Conservation (phyloP, 495 filamentous ascomycete species). For the Cercophora scortea region DNA sequence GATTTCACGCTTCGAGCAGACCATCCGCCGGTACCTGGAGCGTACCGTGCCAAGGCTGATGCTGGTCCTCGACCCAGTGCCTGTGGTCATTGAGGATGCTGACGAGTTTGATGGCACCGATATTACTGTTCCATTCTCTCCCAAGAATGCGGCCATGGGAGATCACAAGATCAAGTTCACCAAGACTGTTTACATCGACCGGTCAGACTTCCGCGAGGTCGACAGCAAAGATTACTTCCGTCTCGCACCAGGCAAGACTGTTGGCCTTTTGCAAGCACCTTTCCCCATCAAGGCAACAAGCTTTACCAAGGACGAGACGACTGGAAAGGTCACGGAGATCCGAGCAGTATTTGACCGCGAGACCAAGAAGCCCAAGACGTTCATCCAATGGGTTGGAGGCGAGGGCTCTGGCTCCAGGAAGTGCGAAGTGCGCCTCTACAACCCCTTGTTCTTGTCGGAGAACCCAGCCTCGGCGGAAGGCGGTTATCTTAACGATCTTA, state of each 20-base stretch:
- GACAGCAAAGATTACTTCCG: slow-evolving; percentile 88
- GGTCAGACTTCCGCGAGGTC: slow-evolving; percentile 81
- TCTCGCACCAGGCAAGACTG: slow-evolving; percentile 80
- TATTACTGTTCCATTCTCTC: slow-evolving; percentile 62
- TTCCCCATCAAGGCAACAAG: slow-evolving; percentile 74
- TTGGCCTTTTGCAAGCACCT: slow-evolving; percentile 78
- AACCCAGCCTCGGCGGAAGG: slow-evolving; percentile 65
- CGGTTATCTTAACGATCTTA: slow-evolving; percentile 77
- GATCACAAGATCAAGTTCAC: slow-evolving; percentile 64
- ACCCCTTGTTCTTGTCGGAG: slow-evolving; percentile 78
- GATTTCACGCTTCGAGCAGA: slow-evolving; percentile 66
- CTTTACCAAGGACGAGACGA: slow-evolving; percentile 61
- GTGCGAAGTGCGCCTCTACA: slow-evolving; percentile 74
- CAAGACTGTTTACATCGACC: slow-evolving; percentile 86
- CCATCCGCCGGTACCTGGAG: slow-evolving; percentile 75
- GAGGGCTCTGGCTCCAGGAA: slow-evolving; percentile 57
- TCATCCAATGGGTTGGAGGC: slow-evolving; percentile 81
- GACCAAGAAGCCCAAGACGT: slow-evolving; percentile 76
- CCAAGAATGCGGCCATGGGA: slow-evolving; percentile 61
- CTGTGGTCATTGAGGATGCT: slow-evolving; percentile 69
- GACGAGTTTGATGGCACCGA: slow-evolving; percentile 51
- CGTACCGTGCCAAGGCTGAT: slow-evolving; percentile 76
- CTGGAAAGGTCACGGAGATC: slow-evolving; percentile 63
- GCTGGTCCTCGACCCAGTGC: slow-evolving; percentile 76
- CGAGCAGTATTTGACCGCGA: slow-evolving; percentile 58